Evolutionary conservation across 1,284 basidiomycete species (phyloP), one percentile per base, ranked within the genome.

Genomic region (Pseudozyma flocculosa): DNA sequence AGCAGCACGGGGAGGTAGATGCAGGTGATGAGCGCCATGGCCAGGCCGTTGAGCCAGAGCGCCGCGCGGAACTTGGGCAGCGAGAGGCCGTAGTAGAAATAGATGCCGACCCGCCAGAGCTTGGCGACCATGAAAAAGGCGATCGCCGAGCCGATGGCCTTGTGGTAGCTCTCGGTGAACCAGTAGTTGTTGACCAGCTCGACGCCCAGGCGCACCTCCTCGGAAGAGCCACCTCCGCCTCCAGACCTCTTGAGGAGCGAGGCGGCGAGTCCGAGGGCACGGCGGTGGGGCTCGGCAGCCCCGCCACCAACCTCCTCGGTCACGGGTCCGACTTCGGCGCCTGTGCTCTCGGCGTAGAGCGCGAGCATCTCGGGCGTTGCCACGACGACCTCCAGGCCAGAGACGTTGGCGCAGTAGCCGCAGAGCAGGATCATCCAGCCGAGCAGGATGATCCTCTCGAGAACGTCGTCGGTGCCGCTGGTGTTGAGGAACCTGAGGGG

Each of bases 401-500:
- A 57, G 2, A 72, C 60, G 50, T 78, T 79, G 8, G 74, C 70
- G 15, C 66, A 61, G 57, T 73, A 78, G 0, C 77, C 78, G 21
- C 63, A 42, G 2, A 78, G 66, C 19, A 78, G 43, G n/a, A 73
- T 45, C 78, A 79, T 78, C 48, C 68, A 59, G 23, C 63, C 45
- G 4, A 79, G 54, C 24, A 78, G 50, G 45, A 72, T 58, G 15
- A 73, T 1, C 1, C 78, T 54, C 40, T 78, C 73, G 15, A 52
- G 50, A 40, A 78, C 53, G 45, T 78, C 77, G 52, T 78, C 78
- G 11, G 73, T 76, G 5, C 78, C 78, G 13, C 53, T 60, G 11
- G 60, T 58, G 43, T 78, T 78, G 42, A 78, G 43, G 42, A 68
- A 73, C n/a, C 26, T 29, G 7, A 29, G 26, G 7, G 7, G 26